phyloP scores from a whole-genome alignment of 768 basidiomycete genomes.

The Suillus subluteus region DNA sequence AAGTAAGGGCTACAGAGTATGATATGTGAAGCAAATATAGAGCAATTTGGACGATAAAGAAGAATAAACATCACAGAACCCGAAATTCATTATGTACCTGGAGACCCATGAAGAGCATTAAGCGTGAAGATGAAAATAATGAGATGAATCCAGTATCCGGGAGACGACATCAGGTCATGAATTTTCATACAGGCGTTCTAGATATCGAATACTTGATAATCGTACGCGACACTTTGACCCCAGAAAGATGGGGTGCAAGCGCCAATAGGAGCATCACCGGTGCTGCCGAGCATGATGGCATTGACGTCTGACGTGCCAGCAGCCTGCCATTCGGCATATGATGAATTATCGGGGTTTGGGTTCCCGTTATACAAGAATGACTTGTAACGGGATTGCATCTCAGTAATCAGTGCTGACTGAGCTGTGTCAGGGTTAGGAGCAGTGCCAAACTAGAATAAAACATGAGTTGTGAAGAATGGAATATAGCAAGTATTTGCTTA shows the following conservation, averaged over 20 bases:
- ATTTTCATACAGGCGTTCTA: slow-evolving; percentile 21
- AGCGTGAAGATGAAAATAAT: slow-evolving; percentile 3
- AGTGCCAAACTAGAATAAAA: slow-evolving; percentile 49
- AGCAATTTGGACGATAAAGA: neutral
- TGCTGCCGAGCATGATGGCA: slow-evolving; percentile 63
- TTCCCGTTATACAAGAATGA: slow-evolving; percentile 64
- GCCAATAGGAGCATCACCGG: slow-evolving; percentile 52
- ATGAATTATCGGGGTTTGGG: slow-evolving; percentile 57
- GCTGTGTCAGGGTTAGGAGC: slow-evolving; percentile 54
- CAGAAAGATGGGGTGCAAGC: slow-evolving; percentile 71
- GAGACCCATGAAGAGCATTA: neutral
- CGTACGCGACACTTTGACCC: slow-evolving; percentile 65
- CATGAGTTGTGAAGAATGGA: slow-evolving; percentile 12
- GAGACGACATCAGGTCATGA: neutral
- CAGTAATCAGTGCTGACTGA: slow-evolving; percentile 60
- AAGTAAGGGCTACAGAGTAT: slow-evolving; percentile 7
- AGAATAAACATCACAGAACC: neutral
- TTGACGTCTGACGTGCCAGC: slow-evolving; percentile 56
- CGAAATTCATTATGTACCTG: neutral
- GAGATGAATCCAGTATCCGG: neutral
- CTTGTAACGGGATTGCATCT: slow-evolving; percentile 72
- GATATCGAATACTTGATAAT: slow-evolving; percentile 67
- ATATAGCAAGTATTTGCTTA: slow-evolving; percentile 37
- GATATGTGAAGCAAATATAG: neutral
- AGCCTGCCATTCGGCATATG: slow-evolving; percentile 52